phyloP scores from a whole-genome alignment of 495 filamentous ascomycete genomes.

The Evansstolkia leycettana region DNA sequence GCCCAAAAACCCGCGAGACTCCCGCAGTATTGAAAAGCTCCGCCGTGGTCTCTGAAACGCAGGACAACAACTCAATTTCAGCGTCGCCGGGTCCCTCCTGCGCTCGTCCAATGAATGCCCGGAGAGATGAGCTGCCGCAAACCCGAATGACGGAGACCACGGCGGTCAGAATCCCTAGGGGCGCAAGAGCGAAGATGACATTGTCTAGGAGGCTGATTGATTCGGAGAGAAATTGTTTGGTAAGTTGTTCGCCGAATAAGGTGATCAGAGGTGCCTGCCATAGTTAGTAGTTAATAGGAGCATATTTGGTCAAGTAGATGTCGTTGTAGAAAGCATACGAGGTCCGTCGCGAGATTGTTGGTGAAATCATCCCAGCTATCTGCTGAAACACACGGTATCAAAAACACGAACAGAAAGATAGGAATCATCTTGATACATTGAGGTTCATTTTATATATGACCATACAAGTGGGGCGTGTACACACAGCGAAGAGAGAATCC shows the following conservation, averaged over 20 bases:
- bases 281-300: background rate
- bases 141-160: slow-evolving; percentile 42
- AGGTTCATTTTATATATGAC: no score
- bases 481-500: no score
- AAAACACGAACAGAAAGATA: no score
- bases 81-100: slow-evolving; percentile 29
- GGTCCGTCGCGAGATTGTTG: slow-evolving; percentile 39
- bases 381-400: slow-evolving; percentile 10
- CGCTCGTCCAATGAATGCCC: slow-evolving; percentile 39
- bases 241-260: slow-evolving; percentile 44
- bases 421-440: no score
- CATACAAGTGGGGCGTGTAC: no score
- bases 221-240: slow-evolving; percentile 46
- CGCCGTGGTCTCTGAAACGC: slow-evolving; percentile 27
- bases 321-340: slow-evolving; percentile 13
- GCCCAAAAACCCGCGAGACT: slow-evolving; percentile 27
- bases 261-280: slow-evolving; percentile 34
- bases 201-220: slow-evolving; percentile 35
- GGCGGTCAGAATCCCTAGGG: slow-evolving; percentile 42
- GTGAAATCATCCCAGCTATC: slow-evolving; percentile 37
- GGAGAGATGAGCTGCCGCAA: slow-evolving; percentile 37
- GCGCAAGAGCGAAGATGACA: slow-evolving; percentile 41
- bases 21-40: slow-evolving; percentile 34
- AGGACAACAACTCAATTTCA: slow-evolving; percentile 29
- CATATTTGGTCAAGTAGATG: no score